phyloP scores from a whole-genome alignment of 176 grass and related monocot genomes.

The Musa beccarii region DNA sequence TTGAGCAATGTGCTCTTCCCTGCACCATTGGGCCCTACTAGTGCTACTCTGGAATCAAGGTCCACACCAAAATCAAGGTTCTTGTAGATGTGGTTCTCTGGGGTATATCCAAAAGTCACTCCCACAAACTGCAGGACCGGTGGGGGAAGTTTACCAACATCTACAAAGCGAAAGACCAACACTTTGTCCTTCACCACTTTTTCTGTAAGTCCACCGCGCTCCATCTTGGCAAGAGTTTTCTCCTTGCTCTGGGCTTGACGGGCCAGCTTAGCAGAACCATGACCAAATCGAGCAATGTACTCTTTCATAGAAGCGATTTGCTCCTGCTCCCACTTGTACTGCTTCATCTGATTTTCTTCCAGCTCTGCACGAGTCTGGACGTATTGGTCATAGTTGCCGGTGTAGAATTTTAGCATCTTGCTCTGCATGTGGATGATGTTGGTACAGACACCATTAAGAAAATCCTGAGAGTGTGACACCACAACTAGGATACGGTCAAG shows the following conservation, averaged over 20 bases:
- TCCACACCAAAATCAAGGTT: constrained; percentile 85
- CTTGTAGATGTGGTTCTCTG: constrained; percentile 74
- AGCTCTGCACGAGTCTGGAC: constrained; percentile 64
- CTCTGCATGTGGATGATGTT: constrained; percentile 97
- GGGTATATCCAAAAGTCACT: constrained; percentile 79
- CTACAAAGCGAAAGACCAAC: constrained; percentile 56
- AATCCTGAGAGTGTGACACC: constrained; percentile 78
- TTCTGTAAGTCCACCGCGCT: constrained; percentile 84
- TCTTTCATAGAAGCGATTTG: constrained; percentile 89
- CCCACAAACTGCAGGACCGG: constrained; percentile 87
- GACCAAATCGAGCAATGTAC: constrained; percentile 89
- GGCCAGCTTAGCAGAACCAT: constrained; percentile 82
- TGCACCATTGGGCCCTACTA: constrained; percentile 82
- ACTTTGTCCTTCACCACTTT: constrained; percentile 61
- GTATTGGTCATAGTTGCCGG: constrained; percentile 84
- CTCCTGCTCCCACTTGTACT: constrained; percentile 95
- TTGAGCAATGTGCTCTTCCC: constrained; percentile 90
- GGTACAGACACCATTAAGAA: constrained; percentile 85
- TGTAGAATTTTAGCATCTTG: constrained; percentile 84
- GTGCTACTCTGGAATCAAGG: constrained; percentile 69
- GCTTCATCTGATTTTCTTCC: constrained; percentile 94
- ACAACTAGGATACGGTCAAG: constrained; percentile 81
- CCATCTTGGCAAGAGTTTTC: constrained; percentile 98
- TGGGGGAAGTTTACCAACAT: constrained; percentile 80
- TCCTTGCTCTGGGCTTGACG: constrained; percentile 88